phyloP scores from a whole-genome alignment of 805 yeast genomes.

The Wickerhamiella sergipiensis region DNA sequence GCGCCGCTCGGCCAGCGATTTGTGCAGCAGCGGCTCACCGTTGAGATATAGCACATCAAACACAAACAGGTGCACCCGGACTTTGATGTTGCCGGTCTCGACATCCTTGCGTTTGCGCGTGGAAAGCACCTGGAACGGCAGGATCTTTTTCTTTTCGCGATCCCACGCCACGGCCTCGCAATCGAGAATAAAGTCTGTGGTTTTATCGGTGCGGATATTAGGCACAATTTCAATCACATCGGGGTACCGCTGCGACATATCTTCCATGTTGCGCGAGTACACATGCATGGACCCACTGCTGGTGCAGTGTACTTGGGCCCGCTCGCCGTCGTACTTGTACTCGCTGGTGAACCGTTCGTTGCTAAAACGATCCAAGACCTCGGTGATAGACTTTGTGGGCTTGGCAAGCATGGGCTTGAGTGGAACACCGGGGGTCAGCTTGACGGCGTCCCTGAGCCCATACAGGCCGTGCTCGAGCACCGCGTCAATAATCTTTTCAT shows the following conservation, averaged over 20 bases:
- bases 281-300: constrained; percentile 52
- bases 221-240: constrained; percentile 62
- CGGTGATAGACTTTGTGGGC: constrained; percentile 89
- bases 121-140: constrained; percentile 86
- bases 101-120: constrained; percentile 94
- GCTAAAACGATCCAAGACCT: constrained; percentile 77
- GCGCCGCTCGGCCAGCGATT: constrained; percentile 60
- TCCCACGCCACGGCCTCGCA: constrained; percentile 99
- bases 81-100: constrained; percentile 72
- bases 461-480: constrained; percentile 56
- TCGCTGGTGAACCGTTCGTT: constrained; percentile 85
- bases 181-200: constrained; percentile 62
- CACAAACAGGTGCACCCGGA: constrained; percentile 82
- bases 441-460: constrained; percentile 51
- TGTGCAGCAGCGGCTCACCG: constrained; percentile 54
- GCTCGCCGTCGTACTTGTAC: constrained; percentile 94
- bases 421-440: constrained; percentile 83
- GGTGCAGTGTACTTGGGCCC: constrained; percentile 83
- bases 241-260: constrained; percentile 93
- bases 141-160: constrained; percentile 53
- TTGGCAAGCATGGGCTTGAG: constrained; percentile 96
- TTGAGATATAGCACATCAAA: constrained; percentile 74
- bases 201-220: constrained; percentile 34
- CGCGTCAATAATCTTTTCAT: constrained; percentile 58
- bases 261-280: constrained; percentile 90